Percentiles rank a stretch among this genome's conserved stretches.
Conservation (phyloP, 129 eudicot genomes). For the Pulicaria dysenterica region DNA sequence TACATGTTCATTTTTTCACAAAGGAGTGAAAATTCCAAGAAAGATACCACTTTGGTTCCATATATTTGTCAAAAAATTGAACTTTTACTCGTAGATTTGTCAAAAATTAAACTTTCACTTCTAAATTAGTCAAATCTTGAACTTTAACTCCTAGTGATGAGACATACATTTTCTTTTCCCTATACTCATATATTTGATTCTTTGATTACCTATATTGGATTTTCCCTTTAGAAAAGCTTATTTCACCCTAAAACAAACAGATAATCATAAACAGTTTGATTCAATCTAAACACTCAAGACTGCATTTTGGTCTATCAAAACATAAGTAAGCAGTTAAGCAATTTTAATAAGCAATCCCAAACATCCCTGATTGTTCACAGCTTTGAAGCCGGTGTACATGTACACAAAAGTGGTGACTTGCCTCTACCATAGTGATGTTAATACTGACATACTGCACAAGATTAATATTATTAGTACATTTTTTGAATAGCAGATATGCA, state of each 20-base stretch:
- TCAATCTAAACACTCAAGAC: background rate
- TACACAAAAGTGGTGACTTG: conserved; percentile 6
- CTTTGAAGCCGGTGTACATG: conserved; percentile 7
- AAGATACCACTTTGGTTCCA: too few species aligned
- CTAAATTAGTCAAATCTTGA: too few species aligned
- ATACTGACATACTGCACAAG: background rate
- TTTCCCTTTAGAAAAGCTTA: background rate
- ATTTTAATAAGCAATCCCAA: background rate
- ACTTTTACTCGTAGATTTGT: too few species aligned
- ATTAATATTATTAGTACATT: background rate
- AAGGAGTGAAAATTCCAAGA: too few species aligned
- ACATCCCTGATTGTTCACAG: background rate
- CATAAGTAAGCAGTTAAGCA: background rate
- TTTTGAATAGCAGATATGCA: conserved; percentile 46
- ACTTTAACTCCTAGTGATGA: too few species aligned
- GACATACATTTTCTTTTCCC: too few species aligned
- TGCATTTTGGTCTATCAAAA: background rate
- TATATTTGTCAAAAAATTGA: too few species aligned
- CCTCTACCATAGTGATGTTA: background rate
- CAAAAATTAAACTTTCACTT: too few species aligned
- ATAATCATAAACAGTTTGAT: background rate
- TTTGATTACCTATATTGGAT: too few species aligned
- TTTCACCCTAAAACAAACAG: background rate
- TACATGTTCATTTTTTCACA: too few species aligned
- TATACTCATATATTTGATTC: too few species aligned